These are phyloP conservation scores for Xylariaceae sp. DNA, from an alignment of 2,329 filamentous ascomycete species.

Conservation along the genomic window DNA sequence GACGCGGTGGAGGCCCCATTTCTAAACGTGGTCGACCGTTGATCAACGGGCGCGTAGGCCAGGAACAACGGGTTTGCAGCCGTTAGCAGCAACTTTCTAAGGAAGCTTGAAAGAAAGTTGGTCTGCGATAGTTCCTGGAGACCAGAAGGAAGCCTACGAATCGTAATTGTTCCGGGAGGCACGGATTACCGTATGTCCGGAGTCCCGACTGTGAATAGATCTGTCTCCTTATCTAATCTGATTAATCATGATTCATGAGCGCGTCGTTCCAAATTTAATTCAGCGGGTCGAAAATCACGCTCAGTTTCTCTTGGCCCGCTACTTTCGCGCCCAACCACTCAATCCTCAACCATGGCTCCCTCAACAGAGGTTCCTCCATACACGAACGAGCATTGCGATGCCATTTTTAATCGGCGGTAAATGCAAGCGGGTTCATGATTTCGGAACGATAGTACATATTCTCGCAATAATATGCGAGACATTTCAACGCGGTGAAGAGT, in stretches of 20 bases:
- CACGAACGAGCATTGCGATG: background rate
- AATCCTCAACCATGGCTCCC: background rate
- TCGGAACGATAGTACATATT: background rate
- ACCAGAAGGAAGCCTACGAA: no score
- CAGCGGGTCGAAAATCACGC: background rate
- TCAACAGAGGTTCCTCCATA: background rate
- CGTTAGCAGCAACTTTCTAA: background rate
- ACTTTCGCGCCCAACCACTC: background rate
- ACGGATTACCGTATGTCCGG: no score
- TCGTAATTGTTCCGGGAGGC: no score
- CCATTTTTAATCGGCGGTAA: background rate
- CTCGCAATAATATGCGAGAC: background rate
- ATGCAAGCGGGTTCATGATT: background rate
- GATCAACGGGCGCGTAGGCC: background rate
- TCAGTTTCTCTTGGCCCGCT: background rate
- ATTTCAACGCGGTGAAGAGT: background rate
- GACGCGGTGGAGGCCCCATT: background rate
- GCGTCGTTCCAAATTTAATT: background rate
- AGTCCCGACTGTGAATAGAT: background rate
- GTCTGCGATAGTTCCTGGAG: no score
- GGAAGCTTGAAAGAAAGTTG: background rate
- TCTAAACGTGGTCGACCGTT: background rate
- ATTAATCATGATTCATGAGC: background rate
- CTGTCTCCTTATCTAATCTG: background rate
- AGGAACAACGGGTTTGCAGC: background rate